A percentile compares a stretch with the other conserved stretches of the same genome.
These are phyloP conservation scores for Colletotrichum acutatum DNA, from an alignment of 2,329 filamentous ascomycete species.

Conservation along the genomic window DNA sequence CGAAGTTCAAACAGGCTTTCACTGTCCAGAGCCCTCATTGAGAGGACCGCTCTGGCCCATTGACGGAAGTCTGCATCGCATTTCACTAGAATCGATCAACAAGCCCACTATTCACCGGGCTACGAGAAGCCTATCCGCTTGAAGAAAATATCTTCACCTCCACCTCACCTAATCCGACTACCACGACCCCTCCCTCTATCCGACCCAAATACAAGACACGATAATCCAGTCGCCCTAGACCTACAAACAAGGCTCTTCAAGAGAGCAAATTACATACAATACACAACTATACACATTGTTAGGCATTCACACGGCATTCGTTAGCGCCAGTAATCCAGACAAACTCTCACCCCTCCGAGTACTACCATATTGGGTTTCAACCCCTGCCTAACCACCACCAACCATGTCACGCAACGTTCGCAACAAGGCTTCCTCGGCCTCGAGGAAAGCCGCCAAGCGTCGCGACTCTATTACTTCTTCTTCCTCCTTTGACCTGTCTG, in stretches of 20 bases:
- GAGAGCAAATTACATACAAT: neutral
- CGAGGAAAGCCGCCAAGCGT: conserved; percentile 58
- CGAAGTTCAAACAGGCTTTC: conserved; percentile 72
- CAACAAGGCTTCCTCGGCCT: conserved; percentile 56
- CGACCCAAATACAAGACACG: neutral
- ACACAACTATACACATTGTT: neutral
- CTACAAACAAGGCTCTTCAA: neutral
- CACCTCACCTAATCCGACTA: conserved; percentile 4
- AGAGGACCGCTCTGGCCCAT: conserved; percentile 47
- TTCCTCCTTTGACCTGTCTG: conserved; percentile 68
- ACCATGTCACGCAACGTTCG: conserved; percentile 66
- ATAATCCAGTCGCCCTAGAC: neutral
- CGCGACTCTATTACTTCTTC: conserved; percentile 64
- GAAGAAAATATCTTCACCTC: conserved; percentile 17
- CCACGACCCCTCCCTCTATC: neutral
- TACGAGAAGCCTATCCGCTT: conserved; percentile 23
- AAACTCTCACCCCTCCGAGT: conserved; percentile 37
- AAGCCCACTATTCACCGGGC: conserved; percentile 30
- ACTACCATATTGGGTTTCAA: conserved; percentile 22
- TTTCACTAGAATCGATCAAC: conserved; percentile 26
- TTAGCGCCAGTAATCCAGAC: conserved; percentile 16
- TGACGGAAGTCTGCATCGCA: conserved; percentile 53
- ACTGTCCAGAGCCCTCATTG: conserved; percentile 51
- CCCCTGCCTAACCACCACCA: conserved; percentile 43
- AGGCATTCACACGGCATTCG: neutral